Evolutionary conservation across 371 early-diverging fungal species (phyloP), one percentile per base, ranked within the genome.

Genomic region (Gilbertella persicaria): DNA sequence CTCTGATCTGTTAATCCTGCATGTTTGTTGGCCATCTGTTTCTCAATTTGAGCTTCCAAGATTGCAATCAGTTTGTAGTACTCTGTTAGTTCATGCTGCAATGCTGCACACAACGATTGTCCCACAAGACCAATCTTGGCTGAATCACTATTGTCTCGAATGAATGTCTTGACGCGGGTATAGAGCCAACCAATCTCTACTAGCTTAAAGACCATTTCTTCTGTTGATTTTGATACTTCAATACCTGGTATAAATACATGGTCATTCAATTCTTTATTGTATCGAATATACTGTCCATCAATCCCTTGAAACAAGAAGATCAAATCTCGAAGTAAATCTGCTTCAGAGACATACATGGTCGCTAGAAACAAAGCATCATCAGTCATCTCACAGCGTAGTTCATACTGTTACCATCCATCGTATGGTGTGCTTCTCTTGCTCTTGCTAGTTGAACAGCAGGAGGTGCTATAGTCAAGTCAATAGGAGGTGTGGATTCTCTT

Each of bases 271-370:
- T 74, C 65, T 12, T 62, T 54, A 50, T 88, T 83, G 54, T 79
- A 93, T 53, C 79, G 80, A 23, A 96, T 79, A 56, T 84, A 87
- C 47, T 80, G 81, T 30, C 98, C 98, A 71, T 96, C 91, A 42
- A 98, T 90, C 2, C 95, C 98, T 66, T 96, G 98, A 65, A 96
- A 88, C 13, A 95, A 79, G 64, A 82, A 98, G 6, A 98, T 78
- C 45, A 96, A 66, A 49, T 98, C 98, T 2, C 88, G 82, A 33
- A 98, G 64, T 23, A 95, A 63, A 0, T 75, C 76, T 2, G 80
- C 62, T 63, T 96, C 96, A 12, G 80, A 60, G 4, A 87, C 72
- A 45, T 75, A 62, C 4, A 45, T 64, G 61, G 23, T 60, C 58
- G 29, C 69, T 53, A 36, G n/a, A n/a, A n/a, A n/a, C n/a, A n/a